These are phyloP conservation scores for Emiliania huxleyi DNA, from an alignment of 78 protist species.

Conservation along the genomic window DNA sequence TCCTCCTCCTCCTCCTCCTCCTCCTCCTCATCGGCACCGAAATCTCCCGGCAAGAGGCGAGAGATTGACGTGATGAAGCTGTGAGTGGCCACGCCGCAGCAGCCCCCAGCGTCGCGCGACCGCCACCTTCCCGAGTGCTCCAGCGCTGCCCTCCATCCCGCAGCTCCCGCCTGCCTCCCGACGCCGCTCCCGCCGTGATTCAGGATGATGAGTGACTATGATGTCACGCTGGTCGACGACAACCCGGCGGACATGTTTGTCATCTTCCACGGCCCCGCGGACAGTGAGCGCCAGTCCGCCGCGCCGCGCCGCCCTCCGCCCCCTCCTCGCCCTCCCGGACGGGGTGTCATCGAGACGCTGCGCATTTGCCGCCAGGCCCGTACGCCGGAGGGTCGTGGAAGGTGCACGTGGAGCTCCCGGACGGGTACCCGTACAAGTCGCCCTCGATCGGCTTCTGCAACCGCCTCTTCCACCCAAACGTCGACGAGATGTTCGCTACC, in stretches of 20 bases:
- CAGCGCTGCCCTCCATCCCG: not conserved
- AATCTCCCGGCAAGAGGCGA: slow-evolving; percentile 61
- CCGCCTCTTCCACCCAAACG: slow-evolving; percentile 94
- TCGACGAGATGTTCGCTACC: slow-evolving; percentile 85
- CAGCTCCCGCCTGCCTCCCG: not conserved
- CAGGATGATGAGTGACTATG: slow-evolving; percentile 75
- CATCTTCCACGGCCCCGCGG: slow-evolving; percentile 78
- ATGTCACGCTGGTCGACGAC: slow-evolving; percentile 59
- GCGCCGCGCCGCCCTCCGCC: too few species aligned
- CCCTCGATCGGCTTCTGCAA: slow-evolving; percentile 92
- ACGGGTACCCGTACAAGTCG: slow-evolving; percentile 92
- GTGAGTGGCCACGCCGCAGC: not conserved
- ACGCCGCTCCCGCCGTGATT: not conserved
- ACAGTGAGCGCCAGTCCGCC: slow-evolving; percentile 68
- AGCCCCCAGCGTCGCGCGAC: not conserved
- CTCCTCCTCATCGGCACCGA: too few species aligned
- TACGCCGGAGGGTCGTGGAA: slow-evolving; percentile 90
- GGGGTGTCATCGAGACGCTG: not conserved
- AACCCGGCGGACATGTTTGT: slow-evolving; percentile 60
- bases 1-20: too few species aligned
- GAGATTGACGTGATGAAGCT: slow-evolving; percentile 85
- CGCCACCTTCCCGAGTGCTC: not conserved
- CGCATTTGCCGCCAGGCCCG: slow-evolving; percentile 79
- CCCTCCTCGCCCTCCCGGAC: not conserved
- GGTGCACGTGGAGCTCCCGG: slow-evolving; percentile 88